These are phyloP conservation scores for Aspergillus latus DNA, from an alignment of 2,329 filamentous ascomycete genomes.

Conservation along the genomic window DNA sequence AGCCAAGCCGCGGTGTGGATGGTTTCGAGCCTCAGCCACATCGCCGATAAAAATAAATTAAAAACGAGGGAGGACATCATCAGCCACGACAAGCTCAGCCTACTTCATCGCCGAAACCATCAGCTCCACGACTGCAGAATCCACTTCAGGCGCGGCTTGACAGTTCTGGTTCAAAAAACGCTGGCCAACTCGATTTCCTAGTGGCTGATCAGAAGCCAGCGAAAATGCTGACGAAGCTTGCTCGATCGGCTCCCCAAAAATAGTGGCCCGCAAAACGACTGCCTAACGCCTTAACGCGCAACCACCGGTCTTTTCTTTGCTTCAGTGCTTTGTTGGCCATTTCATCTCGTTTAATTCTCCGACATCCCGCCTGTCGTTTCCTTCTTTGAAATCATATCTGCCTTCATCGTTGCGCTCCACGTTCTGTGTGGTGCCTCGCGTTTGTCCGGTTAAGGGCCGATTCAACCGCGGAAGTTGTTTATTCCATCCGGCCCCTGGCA, in stretches of 20 bases:
- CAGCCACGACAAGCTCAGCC: slow-evolving; percentile 9
- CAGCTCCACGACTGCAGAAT: neutral
- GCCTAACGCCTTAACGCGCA: slow-evolving; percentile 13
- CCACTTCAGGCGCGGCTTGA: neutral
- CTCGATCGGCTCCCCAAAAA: slow-evolving; percentile 21
- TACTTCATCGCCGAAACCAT: neutral
- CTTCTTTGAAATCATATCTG: neutral
- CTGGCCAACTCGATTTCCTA: neutral
- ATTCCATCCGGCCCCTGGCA: neutral
- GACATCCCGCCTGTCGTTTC: neutral
- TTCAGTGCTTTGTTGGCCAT: neutral
- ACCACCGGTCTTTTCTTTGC: slow-evolving; percentile 10
- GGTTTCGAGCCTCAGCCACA: slow-evolving; percentile 7
- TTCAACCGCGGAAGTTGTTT: slow-evolving; percentile 10
- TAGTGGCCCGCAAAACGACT: slow-evolving; percentile 19
- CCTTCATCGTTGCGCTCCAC: neutral
- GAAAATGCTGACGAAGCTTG: slow-evolving; percentile 15
- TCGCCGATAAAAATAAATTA: slow-evolving; percentile 8
- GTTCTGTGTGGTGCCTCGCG: slow-evolving; percentile 5
- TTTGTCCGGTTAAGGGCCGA: slow-evolving; percentile 13
- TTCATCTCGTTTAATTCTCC: neutral
- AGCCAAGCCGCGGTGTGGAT: neutral
- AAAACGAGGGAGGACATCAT: neutral
- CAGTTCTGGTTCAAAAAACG: neutral
- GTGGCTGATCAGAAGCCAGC: slow-evolving; percentile 1